phyloP scores from a whole-genome alignment of 306 rosid species.

The Pachyrhizus erosus region DNA sequence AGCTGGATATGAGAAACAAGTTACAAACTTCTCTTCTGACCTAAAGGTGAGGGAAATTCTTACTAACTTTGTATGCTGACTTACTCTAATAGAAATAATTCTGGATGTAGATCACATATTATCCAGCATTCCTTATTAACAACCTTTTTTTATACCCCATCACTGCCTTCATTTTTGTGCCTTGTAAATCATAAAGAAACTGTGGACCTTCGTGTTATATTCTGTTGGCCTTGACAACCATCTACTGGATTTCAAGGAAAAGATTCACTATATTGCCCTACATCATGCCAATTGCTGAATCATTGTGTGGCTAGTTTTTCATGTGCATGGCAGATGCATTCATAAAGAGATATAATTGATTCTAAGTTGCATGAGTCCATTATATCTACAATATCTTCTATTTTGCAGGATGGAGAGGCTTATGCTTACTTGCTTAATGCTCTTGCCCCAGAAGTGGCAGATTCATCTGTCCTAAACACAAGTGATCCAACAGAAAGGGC shows the following conservation, averaged over 20 bases:
- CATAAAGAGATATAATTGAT: conserved; percentile 21
- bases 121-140: conserved; percentile 5
- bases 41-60: conserved; percentile 72
- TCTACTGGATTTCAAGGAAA: conserved; percentile 30
- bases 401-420: conserved; percentile 94
- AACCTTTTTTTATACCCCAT: conserved; percentile 12
- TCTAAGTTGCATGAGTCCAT: conserved; percentile 18
- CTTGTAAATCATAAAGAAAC: conserved; percentile 26
- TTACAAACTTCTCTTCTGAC: conserved; percentile 95
- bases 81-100: conserved; percentile 17
- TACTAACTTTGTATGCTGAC: conserved; percentile 31
- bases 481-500: conserved; percentile 91
- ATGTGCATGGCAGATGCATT: not conserved
- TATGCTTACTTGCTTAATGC: conserved; percentile 92
- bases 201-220: conserved; percentile 25
- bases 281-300: conserved; percentile 33
- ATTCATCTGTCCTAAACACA: conserved; percentile 62
- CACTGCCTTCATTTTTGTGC: not conserved
- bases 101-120: conserved; percentile 2
- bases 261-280: conserved; percentile 3
- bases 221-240: conserved; percentile 31
- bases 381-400: conserved; percentile 35
- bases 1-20: conserved; percentile 92
- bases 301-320: conserved; percentile 15
- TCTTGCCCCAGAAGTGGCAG: conserved; percentile 94